Evolutionary conservation across 2,329 filamentous ascomycete genomes (phyloP).

Genomic region (Sarocladiaceae sp.): DNA sequence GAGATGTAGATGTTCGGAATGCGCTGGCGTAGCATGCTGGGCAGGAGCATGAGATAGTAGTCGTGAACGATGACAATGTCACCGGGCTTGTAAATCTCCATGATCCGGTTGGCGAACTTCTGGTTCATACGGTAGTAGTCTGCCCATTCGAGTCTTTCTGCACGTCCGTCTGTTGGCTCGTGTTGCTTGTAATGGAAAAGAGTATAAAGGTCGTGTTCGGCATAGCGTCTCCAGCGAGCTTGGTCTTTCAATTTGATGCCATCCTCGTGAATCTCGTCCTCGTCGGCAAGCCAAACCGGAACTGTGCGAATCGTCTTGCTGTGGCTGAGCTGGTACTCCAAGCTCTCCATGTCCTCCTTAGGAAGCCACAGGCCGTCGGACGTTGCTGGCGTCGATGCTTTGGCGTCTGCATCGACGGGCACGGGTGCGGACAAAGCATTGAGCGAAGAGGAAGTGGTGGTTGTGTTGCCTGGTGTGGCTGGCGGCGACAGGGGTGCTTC

Average conservation of each 20-base stretch:
- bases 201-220: conserved; percentile 87
- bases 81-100: conserved; percentile 85
- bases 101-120: conserved; percentile 83
- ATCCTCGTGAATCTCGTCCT: conserved; percentile 60
- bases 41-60: conserved; percentile 87
- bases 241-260: conserved; percentile 78
- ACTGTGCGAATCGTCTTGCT: conserved; percentile 74
- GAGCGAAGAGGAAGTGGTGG: conserved; percentile 49
- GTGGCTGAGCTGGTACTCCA: conserved; percentile 71
- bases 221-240: conserved; percentile 81
- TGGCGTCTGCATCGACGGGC: conserved; percentile 60
- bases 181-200: conserved; percentile 96
- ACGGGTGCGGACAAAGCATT: conserved; percentile 78
- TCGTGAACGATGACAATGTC: conserved; percentile 93
- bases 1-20: conserved; percentile 88
- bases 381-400: conserved; percentile 52
- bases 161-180: conserved; percentile 79
- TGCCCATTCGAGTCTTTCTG: conserved; percentile 79
- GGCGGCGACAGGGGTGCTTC: conserved; percentile 41
- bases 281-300: conserved; percentile 86
- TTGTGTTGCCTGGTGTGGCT: conserved; percentile 43
- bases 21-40: conserved; percentile 81
- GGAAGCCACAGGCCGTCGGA: conserved; percentile 68
- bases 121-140: conserved; percentile 94
- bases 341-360: conserved; percentile 62